Evolutionary conservation across 108 stramenopile species (phyloP).

Genomic region (Nitzschia putrida): DNA sequence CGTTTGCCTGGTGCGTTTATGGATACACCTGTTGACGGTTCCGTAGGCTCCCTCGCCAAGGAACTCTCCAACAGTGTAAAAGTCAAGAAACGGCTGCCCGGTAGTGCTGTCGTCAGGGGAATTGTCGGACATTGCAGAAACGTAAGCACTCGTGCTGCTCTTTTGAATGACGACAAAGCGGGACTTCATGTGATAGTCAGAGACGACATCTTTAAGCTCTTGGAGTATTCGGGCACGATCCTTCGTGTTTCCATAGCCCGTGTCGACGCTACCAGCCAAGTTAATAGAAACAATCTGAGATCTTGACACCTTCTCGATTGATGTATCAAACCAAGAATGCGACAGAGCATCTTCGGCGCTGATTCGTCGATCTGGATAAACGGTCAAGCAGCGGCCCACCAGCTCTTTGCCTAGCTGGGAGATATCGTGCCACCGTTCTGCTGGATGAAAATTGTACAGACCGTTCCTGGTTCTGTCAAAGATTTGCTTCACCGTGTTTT

Average conservation of each 20-base stretch:
- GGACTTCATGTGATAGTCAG: slow-evolving; percentile 5
- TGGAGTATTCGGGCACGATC: slow-evolving; percentile 11
- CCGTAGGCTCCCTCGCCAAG: slow-evolving; percentile 63
- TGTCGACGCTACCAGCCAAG: slow-evolving; percentile 5
- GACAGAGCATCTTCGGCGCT: slow-evolving; percentile 54
- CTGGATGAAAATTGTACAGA: slow-evolving; percentile 35
- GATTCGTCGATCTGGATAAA: slow-evolving; percentile 51
- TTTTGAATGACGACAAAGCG: slow-evolving; percentile 1
- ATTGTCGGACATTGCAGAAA: slow-evolving; percentile 7
- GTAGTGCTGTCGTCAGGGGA: slow-evolving; percentile 29
- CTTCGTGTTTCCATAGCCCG: background rate
- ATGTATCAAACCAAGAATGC: slow-evolving; percentile 56
- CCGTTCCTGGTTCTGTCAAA: slow-evolving; percentile 34
- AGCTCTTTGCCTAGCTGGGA: slow-evolving; percentile 65
- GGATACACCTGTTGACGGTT: slow-evolving; percentile 42
- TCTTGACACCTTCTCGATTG: slow-evolving; percentile 1
- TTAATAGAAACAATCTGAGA: background rate
- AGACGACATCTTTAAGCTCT: slow-evolving; percentile 30
- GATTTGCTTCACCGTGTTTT: slow-evolving; percentile 40
- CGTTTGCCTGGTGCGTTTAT: slow-evolving; percentile 33
- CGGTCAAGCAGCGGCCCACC: slow-evolving; percentile 51
- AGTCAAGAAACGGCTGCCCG: slow-evolving; percentile 23
- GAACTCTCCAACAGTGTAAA: slow-evolving; percentile 27
- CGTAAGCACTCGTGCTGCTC: background rate
- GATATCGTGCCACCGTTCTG: slow-evolving; percentile 26